Conservation (phyloP, 2,329 filamentous ascomycete species). For the Trichoderma pleuroti region DNA sequence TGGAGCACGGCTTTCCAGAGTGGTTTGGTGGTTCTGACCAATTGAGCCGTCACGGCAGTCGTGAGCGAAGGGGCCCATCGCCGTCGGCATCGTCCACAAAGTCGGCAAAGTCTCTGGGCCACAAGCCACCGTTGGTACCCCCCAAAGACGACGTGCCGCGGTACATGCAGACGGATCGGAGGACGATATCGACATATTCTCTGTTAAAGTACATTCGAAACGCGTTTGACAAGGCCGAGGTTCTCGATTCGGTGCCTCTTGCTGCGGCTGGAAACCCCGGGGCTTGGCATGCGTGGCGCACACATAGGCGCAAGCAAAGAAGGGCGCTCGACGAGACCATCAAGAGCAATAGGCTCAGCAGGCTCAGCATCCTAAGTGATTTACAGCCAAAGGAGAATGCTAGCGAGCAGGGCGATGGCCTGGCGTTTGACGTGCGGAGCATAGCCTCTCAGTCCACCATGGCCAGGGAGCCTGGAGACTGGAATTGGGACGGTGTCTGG, state of each 20-base stretch:
- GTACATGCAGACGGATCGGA: conserved; percentile 41
- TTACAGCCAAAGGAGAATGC: background rate
- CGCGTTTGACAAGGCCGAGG: conserved; percentile 71
- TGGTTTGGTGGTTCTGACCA: conserved; percentile 79
- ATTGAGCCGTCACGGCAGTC: conserved; percentile 44
- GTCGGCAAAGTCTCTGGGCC: conserved; percentile 26
- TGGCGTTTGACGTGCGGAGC: background rate
- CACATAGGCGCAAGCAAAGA: conserved; percentile 51
- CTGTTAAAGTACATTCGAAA: conserved; percentile 78
- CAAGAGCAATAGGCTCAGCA: background rate
- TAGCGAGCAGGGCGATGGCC: conserved; percentile 19
- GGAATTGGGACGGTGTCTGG: conserved; percentile 99
- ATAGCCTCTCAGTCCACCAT: conserved; percentile 9
- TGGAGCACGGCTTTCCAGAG: conserved; percentile 83
- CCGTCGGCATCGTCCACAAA: conserved; percentile 22
- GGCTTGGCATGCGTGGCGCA: conserved; percentile 91
- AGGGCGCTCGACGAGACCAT: conserved; percentile 23
- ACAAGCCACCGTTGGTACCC: conserved; percentile 31
- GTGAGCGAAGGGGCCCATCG: conserved; percentile 33
- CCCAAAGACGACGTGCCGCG: conserved; percentile 31
- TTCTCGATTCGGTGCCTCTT: conserved; percentile 75
- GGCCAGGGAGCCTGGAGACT: conserved; percentile 62
- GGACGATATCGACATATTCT: conserved; percentile 56
- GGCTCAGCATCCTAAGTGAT: background rate
- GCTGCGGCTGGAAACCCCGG: conserved; percentile 84